Evolutionary conservation across 1,284 basidiomycete species (phyloP), one percentile per base, ranked within the genome.

Genomic region (Ustilago curta): DNA sequence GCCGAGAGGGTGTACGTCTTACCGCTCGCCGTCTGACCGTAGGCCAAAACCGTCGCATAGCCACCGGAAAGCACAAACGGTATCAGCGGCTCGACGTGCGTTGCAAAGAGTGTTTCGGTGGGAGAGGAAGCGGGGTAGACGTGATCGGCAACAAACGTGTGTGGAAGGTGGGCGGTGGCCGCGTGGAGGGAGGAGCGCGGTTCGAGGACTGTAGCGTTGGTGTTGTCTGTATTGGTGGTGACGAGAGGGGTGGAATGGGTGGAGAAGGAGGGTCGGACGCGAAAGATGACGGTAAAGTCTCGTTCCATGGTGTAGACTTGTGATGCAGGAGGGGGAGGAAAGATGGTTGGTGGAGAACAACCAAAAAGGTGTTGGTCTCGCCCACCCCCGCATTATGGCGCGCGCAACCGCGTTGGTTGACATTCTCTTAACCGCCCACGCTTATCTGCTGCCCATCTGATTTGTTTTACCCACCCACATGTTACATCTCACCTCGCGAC

Each of bases 261-360:
- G 37, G 27, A 25, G 39, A 58, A 53, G 16, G 62, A 59, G 23
- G 68, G 62, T 19, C 68, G 68, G 31, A 70, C 27, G 23, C 69
- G 62, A 19, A 71, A 71, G 29, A 71, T n/a, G 27, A 71, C 61
- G 5, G 69, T 64, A 16, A 66, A 66, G 29, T 71, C 69, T n/a
- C 58, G 52, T 44, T 71, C 57, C 69, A 71, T 63, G 27, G n/a
- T n/a, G n/a, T n/a, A n/a, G n/a, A n/a, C n/a, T 16, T 31, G 1
- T n/a, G n/a, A 48, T 29, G 14, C 3, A n/a, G 23, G 35, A 25
- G 23, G 18, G 51, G 8, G 14, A 37, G 42, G 52, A 6, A 6
- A 27, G 53, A 57, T 52, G 50, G 25, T n/a, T 52, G 50, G 23
- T 23, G 48, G 18, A 44, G 9, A 21, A n/a, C n/a, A n/a, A n/a